phyloP scores from a whole-genome alignment of 2,329 filamentous ascomycete species.

The Malbranchea cinnamomea region DNA sequence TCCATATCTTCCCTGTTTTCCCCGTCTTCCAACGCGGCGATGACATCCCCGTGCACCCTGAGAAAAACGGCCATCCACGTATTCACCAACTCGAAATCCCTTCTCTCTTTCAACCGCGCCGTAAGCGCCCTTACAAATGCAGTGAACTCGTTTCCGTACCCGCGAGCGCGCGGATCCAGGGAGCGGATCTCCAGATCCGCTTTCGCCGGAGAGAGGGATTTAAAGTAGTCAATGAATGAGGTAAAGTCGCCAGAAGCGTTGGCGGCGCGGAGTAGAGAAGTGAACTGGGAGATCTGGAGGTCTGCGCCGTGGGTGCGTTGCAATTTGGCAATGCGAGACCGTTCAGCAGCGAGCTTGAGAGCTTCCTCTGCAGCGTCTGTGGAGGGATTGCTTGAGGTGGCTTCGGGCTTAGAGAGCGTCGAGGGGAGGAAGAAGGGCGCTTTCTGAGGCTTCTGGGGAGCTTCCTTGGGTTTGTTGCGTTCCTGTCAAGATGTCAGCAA shows the following conservation, averaged over 20 bases:
- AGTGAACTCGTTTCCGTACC: slow-evolving; percentile 49
- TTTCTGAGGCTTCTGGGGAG: slow-evolving; percentile 82
- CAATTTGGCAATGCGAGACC: slow-evolving; percentile 55
- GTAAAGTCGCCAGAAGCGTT: slow-evolving; percentile 44
- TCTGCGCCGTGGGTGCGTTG: slow-evolving; percentile 33
- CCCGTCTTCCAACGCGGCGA: slow-evolving; percentile 12
- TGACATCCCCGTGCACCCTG: slow-evolving; percentile 55
- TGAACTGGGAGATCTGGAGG: slow-evolving; percentile 26
- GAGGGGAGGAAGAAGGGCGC: slow-evolving; percentile 84
- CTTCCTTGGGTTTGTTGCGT: slow-evolving; percentile 85
- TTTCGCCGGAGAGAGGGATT: slow-evolving; percentile 65
- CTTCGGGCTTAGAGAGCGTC: slow-evolving; percentile 13
- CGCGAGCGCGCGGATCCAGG: slow-evolving; percentile 31
- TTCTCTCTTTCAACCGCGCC: slow-evolving; percentile 47
- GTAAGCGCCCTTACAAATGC: slow-evolving; percentile 74
- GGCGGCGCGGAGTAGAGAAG: slow-evolving; percentile 31
- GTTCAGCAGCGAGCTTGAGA: slow-evolving; percentile 28
- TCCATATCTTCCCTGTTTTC: slow-evolving; percentile 11
- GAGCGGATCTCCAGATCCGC: slow-evolving; percentile 86
- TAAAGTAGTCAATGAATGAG: slow-evolving; percentile 62
- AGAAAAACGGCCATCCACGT: slow-evolving; percentile 97
- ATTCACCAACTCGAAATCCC: slow-evolving; percentile 86
- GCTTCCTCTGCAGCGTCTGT: slow-evolving; percentile 18
- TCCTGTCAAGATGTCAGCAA: slow-evolving; percentile 34
- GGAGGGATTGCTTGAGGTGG: slow-evolving; percentile 15